Evolutionary conservation across 352 stramenopile genomes (phyloP).

Genomic region (Globisporangium apiculatum): DNA sequence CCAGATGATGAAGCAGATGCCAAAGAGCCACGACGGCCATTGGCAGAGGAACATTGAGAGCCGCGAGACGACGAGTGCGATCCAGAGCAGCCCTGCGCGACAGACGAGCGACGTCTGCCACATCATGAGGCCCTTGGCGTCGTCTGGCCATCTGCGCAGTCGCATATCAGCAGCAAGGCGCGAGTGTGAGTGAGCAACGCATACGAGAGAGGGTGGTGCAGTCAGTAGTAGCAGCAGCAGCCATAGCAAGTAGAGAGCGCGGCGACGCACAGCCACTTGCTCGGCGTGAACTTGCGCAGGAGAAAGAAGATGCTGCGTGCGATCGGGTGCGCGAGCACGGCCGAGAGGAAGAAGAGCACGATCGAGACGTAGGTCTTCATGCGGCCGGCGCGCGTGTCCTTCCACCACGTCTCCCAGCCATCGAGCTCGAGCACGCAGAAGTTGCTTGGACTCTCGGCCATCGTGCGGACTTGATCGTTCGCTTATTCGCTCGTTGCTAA

Average conservation of each 20-base stretch:
- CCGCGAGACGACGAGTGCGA: conserved; percentile 47
- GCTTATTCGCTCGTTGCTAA: not conserved
- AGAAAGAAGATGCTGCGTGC: conserved; percentile 62
- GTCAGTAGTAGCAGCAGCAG: not conserved
- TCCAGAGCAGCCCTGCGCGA: conserved; percentile 60
- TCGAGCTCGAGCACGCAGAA: conserved; percentile 43
- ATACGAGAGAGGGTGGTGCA: not conserved
- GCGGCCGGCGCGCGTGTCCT: conserved; percentile 34
- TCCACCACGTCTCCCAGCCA: conserved; percentile 54
- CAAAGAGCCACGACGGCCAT: conserved; percentile 66
- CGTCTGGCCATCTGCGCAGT: conserved; percentile 48
- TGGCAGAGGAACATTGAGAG: conserved; percentile 55
- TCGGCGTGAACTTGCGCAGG: conserved; percentile 40
- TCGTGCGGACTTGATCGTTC: not conserved
- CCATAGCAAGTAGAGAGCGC: not conserved
- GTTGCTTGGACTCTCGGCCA: conserved; percentile 16
- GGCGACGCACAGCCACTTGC: conserved; percentile 42
- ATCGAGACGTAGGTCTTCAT: conserved; percentile 61
- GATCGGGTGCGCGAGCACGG: conserved; percentile 61
- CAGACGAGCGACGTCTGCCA: conserved; percentile 70
- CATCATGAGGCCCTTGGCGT: conserved; percentile 56
- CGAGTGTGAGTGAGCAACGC: too few relatives aligned
- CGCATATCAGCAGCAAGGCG: too few relatives aligned
- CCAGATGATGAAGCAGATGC: conserved; percentile 69
- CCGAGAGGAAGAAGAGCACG: conserved; percentile 74